These are phyloP conservation scores for Penicillium palitans DNA, from an alignment of 2,329 filamentous ascomycete species.

Conservation along the genomic window DNA sequence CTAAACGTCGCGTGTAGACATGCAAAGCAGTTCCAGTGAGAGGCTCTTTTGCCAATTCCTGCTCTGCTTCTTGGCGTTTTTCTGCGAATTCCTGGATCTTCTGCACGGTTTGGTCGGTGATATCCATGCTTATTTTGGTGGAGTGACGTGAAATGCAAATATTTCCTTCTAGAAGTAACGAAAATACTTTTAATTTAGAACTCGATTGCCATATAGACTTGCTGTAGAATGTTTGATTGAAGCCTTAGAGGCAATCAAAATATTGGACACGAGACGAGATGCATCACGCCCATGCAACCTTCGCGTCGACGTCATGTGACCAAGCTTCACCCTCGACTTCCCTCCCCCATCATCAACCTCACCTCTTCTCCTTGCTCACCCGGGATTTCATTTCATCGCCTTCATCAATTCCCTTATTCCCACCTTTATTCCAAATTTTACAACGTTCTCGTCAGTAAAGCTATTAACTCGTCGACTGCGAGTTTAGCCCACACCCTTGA, in stretches of 20 bases:
- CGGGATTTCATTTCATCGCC: not conserved
- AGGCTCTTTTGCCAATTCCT: slow-evolving; percentile 32
- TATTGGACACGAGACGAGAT: not conserved
- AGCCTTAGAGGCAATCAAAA: slow-evolving; percentile 1
- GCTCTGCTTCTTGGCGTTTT: slow-evolving; percentile 37
- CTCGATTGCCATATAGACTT: not conserved
- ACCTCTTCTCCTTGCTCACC: slow-evolving; percentile 4
- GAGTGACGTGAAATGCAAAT: not conserved
- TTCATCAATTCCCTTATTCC: not conserved
- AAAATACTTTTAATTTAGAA: not conserved
- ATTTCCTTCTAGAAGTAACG: not conserved
- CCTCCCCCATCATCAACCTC: slow-evolving; percentile 2
- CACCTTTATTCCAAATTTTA: not conserved
- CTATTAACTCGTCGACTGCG: not conserved
- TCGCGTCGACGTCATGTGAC: slow-evolving; percentile 12
- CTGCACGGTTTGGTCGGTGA: slow-evolving; percentile 33
- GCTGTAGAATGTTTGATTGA: slow-evolving; percentile 1
- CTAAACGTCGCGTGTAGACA: slow-evolving; percentile 49
- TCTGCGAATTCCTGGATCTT: slow-evolving; percentile 39
- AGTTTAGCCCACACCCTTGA: slow-evolving; percentile 5
- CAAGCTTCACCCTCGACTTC: slow-evolving; percentile 8
- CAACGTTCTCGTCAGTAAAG: not conserved
- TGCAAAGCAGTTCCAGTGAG: slow-evolving; percentile 32
- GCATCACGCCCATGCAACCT: slow-evolving; percentile 2
- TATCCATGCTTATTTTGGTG: slow-evolving; percentile 27